Conservation (phyloP, 225 moss, liverwort and hornwort species). For the Antitrichia curtipendula region DNA sequence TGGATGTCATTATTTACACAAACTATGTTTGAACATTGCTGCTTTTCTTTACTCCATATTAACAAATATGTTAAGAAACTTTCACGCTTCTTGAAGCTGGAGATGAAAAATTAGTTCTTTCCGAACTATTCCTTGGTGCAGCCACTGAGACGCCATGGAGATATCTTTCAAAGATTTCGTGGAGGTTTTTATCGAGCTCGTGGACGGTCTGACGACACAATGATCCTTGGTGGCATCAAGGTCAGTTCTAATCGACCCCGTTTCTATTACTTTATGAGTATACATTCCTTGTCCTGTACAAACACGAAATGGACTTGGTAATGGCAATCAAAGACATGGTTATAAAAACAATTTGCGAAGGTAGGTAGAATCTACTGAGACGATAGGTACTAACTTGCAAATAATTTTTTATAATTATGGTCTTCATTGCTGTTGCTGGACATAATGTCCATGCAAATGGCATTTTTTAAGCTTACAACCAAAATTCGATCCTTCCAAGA, state of each 20-base stretch:
- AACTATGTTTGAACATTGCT: background rate
- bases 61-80: background rate
- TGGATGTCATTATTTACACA: background rate
- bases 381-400: background rate
- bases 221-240: background rate
- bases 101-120: background rate
- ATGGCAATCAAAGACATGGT: background rate
- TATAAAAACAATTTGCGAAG: background rate
- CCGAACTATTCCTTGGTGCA: background rate
- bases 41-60: background rate
- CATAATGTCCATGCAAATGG: background rate
- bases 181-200: background rate
- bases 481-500: background rate
- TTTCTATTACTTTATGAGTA: background rate
- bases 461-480: background rate
- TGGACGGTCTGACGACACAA: background rate
- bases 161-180: background rate
- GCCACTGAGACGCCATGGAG: background rate
- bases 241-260: background rate
- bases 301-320: background rate
- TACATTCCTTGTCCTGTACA: background rate
- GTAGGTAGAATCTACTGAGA: background rate
- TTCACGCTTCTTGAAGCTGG: background rate
- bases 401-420: background rate
- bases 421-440: background rate